Evolutionary conservation across 164 flowering plant genomes (phyloP), one percentile per base, ranked within the genome.

Genomic region (Stephania japonica): DNA sequence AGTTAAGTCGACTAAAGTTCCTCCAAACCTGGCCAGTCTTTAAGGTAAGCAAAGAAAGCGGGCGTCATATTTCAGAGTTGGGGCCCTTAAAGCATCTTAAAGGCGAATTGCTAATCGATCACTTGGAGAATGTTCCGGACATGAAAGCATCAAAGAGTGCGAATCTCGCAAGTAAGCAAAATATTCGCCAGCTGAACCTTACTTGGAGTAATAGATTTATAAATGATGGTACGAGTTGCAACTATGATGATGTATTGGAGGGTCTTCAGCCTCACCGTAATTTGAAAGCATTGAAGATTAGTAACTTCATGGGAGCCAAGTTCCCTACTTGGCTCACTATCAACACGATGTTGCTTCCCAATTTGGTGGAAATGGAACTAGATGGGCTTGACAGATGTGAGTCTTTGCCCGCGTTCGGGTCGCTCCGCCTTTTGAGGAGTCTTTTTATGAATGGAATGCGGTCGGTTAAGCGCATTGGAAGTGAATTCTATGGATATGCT

Each of bases 221-320:
- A 44, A 4, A 2, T 2, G 14, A 44, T 8, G 12, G 14, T 8
- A 44, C 10, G 7, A 5, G 21, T 24, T 19, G 21, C 64, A 59
- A 18, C 16, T 68, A 69, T 18, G 59, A 59, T 1, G 59, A 42
- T 19, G 53, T 75, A 42, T 38, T 65, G 42, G 72, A 75, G 21
- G 72, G 18, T 24, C 72, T 75, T 6, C 61, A 63, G 44, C 72
- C 72, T 19, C 77, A 69, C n/a, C 7, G 25, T 12, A 32, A 70
- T 12, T 11, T 69, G 16, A 61, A 23, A 64, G 14, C 10, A 8
- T 27, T 75, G 67, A 5, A 24, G 10, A 26, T 75, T 24, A 19
- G 5, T 1, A 23, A 12, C 1, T 69, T 21, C n/a, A 0, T 9
- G 0, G 77, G 77, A 18, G 25, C 13, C 6, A 25, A 23, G 1